A percentile compares a stretch with the other conserved stretches of the same genome.
phyloP scores from a whole-genome alignment of 73 alveolate genomes.

The Paramecium tetraurelia region DNA sequence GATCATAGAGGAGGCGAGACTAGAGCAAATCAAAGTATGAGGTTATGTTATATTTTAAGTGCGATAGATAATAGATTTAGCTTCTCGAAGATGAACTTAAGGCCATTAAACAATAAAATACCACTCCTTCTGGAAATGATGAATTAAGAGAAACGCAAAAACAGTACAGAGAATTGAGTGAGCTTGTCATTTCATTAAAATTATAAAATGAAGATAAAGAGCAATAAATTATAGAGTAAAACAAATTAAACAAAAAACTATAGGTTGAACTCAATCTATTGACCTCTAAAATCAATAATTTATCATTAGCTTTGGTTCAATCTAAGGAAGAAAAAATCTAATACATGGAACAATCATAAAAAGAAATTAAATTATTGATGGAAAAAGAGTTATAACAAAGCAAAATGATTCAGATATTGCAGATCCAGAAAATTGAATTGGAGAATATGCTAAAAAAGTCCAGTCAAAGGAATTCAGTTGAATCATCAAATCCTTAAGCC shows the following conservation, averaged over 20 bases:
- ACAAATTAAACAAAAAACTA: not conserved
- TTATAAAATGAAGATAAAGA: not conserved
- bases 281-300: not conserved
- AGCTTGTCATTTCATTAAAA: not conserved
- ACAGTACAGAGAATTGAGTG: slow-evolving; percentile 3
- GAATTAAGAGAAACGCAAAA: not conserved
- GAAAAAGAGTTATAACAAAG: not conserved
- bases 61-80: not conserved
- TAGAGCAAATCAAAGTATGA: not conserved
- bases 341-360: not conserved
- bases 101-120: not conserved
- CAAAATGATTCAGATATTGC: not conserved
- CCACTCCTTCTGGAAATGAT: not conserved
- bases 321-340: not conserved
- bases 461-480: not conserved
- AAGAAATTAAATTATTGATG: not conserved
- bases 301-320: not conserved
- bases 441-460: not conserved
- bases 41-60: not conserved
- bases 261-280: not conserved
- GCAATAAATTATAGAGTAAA: not conserved
- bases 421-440: not conserved
- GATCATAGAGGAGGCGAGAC: slow-evolving; percentile 18
- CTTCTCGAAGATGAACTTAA: not conserved
- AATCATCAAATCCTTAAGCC: not conserved